Evolutionary conservation across 805 yeast genomes (phyloP).

Genomic region (Blastobotrys terrestris): DNA sequence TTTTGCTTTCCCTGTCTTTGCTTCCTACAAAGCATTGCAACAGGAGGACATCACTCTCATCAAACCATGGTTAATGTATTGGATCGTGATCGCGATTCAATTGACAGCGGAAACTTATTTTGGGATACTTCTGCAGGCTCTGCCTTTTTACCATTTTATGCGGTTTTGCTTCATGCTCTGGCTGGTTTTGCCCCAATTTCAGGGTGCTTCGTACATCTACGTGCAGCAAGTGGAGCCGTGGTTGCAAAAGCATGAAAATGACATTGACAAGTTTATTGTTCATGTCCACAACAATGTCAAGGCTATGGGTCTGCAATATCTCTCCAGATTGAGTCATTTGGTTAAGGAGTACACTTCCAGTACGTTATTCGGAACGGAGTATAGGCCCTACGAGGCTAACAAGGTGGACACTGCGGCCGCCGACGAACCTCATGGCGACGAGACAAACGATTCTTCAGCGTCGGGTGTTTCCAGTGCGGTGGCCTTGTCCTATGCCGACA

Average conservation of each 20-base stretch:
- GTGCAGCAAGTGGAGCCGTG: constrained; percentile 35
- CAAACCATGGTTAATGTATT: constrained; percentile 50
- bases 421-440: not conserved
- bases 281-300: constrained; percentile 13
- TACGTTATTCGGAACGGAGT: constrained; percentile 17
- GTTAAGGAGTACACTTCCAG: constrained; percentile 7
- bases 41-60: constrained; percentile 33
- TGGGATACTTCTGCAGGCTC: constrained; percentile 38
- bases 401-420: not conserved
- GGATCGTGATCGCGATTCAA: constrained; percentile 54
- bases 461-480: not conserved
- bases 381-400: constrained; percentile 1
- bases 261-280: constrained; percentile 29
- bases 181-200: constrained; percentile 51
- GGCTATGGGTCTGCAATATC: constrained; percentile 18
- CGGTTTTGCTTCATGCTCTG: constrained; percentile 48
- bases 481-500: constrained; percentile 18
- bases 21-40: constrained; percentile 54
- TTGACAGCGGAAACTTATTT: constrained; percentile 37
- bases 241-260: constrained; percentile 31
- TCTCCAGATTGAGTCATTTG: constrained; percentile 8
- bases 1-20: constrained; percentile 51
- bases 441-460: not conserved
- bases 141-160: constrained; percentile 52
- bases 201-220: constrained; percentile 41